Evolutionary conservation across 2,329 filamentous ascomycete genomes (phyloP).

Genomic region (Aureobasidium sp.): DNA sequence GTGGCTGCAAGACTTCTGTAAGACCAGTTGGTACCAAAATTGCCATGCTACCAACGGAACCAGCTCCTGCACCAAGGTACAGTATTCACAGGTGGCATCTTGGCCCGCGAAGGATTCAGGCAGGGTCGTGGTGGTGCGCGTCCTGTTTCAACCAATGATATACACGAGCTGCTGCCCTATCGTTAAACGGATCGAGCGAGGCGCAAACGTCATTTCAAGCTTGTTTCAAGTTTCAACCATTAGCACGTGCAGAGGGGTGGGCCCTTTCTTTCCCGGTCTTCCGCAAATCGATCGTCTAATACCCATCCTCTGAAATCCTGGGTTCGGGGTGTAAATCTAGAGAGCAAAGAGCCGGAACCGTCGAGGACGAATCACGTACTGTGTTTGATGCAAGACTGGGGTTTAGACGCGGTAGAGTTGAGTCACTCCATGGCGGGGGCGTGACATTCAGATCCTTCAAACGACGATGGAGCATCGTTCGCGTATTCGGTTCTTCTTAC

Average conservation of each 20-base stretch:
- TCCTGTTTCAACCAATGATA: neutral
- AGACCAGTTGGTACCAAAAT: neutral
- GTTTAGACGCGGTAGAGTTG: too few species aligned
- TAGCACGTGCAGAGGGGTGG: neutral
- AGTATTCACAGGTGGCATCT: too few species aligned
- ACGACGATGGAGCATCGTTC: neutral
- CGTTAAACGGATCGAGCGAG: neutral
- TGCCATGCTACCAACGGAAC: neutral
- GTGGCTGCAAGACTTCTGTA: neutral
- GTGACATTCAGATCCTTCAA: neutral
- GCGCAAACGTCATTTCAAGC: neutral
- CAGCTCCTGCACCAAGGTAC: neutral
- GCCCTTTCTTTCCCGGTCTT: neutral
- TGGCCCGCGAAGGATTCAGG: neutral
- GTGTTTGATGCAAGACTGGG: too few species aligned
- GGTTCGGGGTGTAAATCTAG: too few species aligned
- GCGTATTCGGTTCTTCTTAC: neutral
- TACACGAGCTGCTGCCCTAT: neutral
- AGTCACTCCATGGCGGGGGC: too few species aligned
- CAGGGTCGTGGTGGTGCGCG: neutral
- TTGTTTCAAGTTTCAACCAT: neutral
- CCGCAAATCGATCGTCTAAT: too few species aligned
- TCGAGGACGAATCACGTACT: too few species aligned
- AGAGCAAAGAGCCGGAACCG: too few species aligned
- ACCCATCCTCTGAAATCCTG: neutral